Evolutionary conservation across 148 eudicot species (phyloP).

Genomic region (Mesembryanthemum crystallinum): DNA sequence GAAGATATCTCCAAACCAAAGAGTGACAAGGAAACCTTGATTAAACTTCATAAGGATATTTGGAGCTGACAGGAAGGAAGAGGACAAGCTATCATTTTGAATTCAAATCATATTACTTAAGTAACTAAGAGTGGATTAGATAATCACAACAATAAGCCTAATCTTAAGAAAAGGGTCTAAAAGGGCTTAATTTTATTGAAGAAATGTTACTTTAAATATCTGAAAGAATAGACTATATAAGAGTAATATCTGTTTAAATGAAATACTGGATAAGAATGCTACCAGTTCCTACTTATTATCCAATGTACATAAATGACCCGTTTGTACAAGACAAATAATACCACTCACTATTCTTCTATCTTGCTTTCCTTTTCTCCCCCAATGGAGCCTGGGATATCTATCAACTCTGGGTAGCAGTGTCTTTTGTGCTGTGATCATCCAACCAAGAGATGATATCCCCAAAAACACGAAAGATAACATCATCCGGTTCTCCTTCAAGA

Average conservation of each 20-base stretch:
- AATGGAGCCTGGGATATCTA: not conserved
- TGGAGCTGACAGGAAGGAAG: too few species aligned
- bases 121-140: too few species aligned
- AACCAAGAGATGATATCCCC: slow-evolving; percentile 83
- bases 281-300: not conserved
- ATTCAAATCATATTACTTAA: too few species aligned
- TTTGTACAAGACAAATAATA: slow-evolving; percentile 6
- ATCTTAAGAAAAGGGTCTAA: too few species aligned
- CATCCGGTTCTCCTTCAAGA: slow-evolving; percentile 92
- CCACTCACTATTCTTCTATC: not conserved
- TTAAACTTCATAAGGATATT: too few species aligned
- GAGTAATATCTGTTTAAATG: not conserved
- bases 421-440: slow-evolving; percentile 50
- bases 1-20: too few species aligned
- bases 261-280: not conserved
- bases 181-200: too few species aligned
- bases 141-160: too few species aligned
- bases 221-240: not conserved
- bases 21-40: too few species aligned
- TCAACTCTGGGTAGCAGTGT: slow-evolving; percentile 11
- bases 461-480: slow-evolving; percentile 55
- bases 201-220: not conserved
- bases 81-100: too few species aligned
- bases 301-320: not conserved
- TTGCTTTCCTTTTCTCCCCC: not conserved